Conservation (phyloP, 495 filamentous ascomycete genomes). For the Penicillium alfredii region DNA sequence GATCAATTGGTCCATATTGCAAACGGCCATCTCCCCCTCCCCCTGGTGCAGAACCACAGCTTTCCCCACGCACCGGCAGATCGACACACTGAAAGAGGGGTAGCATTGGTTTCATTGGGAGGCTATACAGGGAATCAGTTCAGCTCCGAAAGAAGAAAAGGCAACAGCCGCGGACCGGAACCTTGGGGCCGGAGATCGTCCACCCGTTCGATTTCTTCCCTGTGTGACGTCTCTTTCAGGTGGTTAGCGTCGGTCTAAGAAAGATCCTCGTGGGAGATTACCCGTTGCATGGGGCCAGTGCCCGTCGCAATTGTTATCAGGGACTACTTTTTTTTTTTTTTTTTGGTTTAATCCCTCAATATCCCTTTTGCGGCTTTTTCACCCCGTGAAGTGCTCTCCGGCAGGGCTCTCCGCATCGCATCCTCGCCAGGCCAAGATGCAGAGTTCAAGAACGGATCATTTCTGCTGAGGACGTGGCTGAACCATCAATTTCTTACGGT, state of each 20-base stretch:
- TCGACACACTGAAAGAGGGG: constrained; percentile 33
- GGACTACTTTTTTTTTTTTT: constrained; percentile 20
- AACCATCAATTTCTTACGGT: constrained; percentile 30
- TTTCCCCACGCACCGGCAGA: constrained; percentile 39
- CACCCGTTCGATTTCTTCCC: constrained; percentile 8
- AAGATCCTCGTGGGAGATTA: constrained; percentile 13
- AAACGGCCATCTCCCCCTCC: constrained; percentile 23
- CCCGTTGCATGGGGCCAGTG: constrained; percentile 33
- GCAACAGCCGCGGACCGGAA: constrained; percentile 11
- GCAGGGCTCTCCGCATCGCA: constrained; percentile 44
- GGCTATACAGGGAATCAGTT: constrained; percentile 15
- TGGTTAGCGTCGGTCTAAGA: constrained; percentile 18
- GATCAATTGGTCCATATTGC: constrained; percentile 35
- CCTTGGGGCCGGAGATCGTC: constrained; percentile 23
- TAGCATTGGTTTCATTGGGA: constrained; percentile 22
- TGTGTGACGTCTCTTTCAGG: constrained; percentile 20
- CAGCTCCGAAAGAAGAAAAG: constrained; percentile 17
- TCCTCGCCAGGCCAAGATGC: constrained; percentile 46
- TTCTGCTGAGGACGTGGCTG: constrained; percentile 45
- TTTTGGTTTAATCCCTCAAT: constrained; percentile 1
- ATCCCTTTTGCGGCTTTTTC: constrained; percentile 9
- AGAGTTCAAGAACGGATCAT: constrained; percentile 42
- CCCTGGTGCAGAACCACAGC: constrained; percentile 30
- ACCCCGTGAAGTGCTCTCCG: constrained; percentile 38
- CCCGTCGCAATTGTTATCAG: constrained; percentile 38